These are phyloP conservation scores for Arachis monticola DNA, from an alignment of 331 rosid species.

Conservation along the genomic window DNA sequence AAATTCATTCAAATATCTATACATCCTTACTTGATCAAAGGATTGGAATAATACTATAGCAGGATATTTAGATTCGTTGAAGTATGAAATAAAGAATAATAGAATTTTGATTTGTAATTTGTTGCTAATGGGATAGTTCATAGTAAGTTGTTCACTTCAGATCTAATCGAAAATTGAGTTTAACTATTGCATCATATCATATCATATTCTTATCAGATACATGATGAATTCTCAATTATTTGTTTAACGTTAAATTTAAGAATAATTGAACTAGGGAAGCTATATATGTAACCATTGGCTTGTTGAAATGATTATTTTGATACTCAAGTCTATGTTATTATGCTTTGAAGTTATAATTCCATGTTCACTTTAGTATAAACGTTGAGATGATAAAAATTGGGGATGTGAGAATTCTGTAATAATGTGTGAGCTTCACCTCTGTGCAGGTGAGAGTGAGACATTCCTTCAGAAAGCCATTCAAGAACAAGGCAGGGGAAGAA, in stretches of 20 bases:
- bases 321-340: background rate
- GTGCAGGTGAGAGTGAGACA: slow-evolving; percentile 93
- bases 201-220: background rate
- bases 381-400: background rate
- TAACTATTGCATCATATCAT: no score
- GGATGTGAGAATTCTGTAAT: background rate
- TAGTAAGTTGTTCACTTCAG: no score
- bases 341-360: background rate
- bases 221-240: background rate
- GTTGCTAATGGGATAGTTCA: no score
- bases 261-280: background rate
- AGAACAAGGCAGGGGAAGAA: slow-evolving; percentile 90
- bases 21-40: background rate
- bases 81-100: no score
- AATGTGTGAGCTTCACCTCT: slow-evolving; percentile 9
- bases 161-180: no score
- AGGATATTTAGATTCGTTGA: background rate
- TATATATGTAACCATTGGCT: background rate
- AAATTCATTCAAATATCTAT: no score
- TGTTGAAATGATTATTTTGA: background rate
- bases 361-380: background rate
- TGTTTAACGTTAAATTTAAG: background rate
- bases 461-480: slow-evolving; percentile 96
- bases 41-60: background rate
- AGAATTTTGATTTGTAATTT: no score